Percentiles rank a stretch among this genome's conserved stretches.
These are phyloP conservation scores for Sporobolomyces pararoseus DNA, from an alignment of 768 basidiomycete species.

Conservation along the genomic window DNA sequence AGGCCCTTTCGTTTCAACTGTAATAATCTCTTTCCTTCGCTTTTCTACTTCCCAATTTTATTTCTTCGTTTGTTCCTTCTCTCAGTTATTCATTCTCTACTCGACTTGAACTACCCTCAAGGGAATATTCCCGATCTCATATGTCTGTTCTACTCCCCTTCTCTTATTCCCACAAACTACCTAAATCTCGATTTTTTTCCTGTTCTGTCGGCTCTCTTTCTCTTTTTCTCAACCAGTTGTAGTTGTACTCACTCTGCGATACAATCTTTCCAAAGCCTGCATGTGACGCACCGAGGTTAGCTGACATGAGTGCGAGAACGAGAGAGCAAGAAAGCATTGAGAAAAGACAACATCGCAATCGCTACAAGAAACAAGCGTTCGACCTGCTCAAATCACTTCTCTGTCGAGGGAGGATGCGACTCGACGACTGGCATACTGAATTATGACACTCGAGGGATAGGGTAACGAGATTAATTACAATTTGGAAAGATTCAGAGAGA, in stretches of 20 bases:
- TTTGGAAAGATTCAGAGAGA: not conserved
- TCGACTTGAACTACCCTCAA: too few species aligned
- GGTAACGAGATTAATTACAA: not conserved
- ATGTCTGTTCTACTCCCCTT: not conserved
- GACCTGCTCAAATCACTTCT: not conserved
- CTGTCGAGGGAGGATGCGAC: not conserved
- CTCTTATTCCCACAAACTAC: not conserved
- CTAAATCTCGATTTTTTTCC: not conserved
- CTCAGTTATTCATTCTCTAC: too few species aligned
- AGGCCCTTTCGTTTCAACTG: not conserved
- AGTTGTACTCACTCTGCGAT: constrained; percentile 15
- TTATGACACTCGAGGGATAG: not conserved
- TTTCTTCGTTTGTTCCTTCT: not conserved
- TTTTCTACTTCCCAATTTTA: not conserved
- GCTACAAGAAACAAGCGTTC: too few species aligned
- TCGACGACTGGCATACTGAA: too few species aligned
- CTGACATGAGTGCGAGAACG: too few species aligned
- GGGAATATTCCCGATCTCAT: too few species aligned
- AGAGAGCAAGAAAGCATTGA: too few species aligned
- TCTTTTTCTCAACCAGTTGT: not conserved
- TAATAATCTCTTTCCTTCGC: not conserved
- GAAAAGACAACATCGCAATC: too few species aligned
- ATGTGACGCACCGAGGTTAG: too few species aligned
- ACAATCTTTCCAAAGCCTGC: not conserved
- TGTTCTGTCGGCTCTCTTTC: not conserved